Percentiles rank a stretch among this genome's conserved stretches.
phyloP scores from a whole-genome alignment of 176 grass and related monocot species.

The Lolium perenne region DNA sequence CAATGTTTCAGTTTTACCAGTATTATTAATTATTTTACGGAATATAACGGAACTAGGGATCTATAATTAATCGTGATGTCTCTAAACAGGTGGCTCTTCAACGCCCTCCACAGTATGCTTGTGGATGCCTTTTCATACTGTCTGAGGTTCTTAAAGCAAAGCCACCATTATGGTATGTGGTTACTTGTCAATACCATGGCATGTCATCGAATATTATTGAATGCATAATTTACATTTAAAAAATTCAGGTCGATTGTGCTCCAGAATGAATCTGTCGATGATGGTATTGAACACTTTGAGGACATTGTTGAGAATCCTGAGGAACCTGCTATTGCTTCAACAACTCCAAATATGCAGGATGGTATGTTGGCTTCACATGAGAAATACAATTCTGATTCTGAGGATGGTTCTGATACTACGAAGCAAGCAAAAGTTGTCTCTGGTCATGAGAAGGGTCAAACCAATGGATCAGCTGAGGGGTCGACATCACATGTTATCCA shows the following conservation, averaged over 20 bases:
- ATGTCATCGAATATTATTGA: conserved; percentile 6
- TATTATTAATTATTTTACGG: background rate
- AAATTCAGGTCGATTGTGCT: conserved; percentile 68
- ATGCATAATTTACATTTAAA: conserved; percentile 38
- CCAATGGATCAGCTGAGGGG: conserved; percentile 39
- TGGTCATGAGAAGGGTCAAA: conserved; percentile 36
- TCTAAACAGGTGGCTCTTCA: conserved; percentile 84
- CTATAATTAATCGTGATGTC: conserved; percentile 29
- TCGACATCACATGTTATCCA: conserved; percentile 38
- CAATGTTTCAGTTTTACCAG: conserved; percentile 22
- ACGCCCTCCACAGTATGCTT: conserved; percentile 89
- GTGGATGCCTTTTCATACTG: conserved; percentile 91
- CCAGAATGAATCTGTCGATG: conserved; percentile 90
- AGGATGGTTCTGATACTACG: conserved; percentile 40
- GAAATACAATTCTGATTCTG: conserved; percentile 49
- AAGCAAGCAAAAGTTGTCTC: conserved; percentile 34
- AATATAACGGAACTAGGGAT: background rate
- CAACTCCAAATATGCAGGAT: conserved; percentile 44
- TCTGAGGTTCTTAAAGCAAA: conserved; percentile 93
- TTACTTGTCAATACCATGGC: background rate
- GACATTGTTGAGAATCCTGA: conserved; percentile 72
- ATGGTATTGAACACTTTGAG: conserved; percentile 89
- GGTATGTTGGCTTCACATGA: conserved; percentile 32
- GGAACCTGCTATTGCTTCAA: conserved; percentile 37
- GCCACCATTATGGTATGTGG: conserved; percentile 77